Evolutionary conservation across 805 yeast genomes (phyloP).

Genomic region (Pichia deserticola): DNA sequence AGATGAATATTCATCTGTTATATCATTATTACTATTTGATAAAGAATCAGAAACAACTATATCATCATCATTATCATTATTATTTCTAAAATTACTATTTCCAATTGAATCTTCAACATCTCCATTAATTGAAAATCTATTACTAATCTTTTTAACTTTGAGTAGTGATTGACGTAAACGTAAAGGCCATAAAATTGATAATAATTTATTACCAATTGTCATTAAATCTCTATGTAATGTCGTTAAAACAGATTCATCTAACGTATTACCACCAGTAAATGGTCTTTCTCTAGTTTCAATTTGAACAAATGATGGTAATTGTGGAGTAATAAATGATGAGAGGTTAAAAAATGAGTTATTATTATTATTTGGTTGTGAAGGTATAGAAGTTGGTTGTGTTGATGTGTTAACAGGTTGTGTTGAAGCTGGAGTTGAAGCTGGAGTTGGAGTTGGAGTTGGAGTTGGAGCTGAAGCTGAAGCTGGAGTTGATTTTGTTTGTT

Average conservation of each 20-base stretch:
- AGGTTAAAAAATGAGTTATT: slow-evolving; percentile 18
- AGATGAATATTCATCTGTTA: slow-evolving; percentile 26
- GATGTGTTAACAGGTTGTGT: slow-evolving; percentile 4
- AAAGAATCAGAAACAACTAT: too few species aligned
- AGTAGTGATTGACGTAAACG: slow-evolving; percentile 25
- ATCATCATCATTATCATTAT: background rate
- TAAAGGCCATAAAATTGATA: slow-evolving; percentile 32
- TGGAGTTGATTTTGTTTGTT: background rate
- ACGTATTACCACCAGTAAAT: slow-evolving; percentile 49
- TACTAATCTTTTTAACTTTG: slow-evolving; percentile 22
- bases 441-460: slow-evolving; percentile 1
- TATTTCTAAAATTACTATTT: background rate
- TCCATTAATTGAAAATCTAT: slow-evolving; percentile 14
- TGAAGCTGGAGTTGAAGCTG: background rate
- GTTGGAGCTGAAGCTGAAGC: background rate
- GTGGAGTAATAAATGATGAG: slow-evolving; percentile 30
- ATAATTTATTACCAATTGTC: slow-evolving; percentile 28
- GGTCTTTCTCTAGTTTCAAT: slow-evolving; percentile 38
- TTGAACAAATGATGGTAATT: slow-evolving; percentile 15
- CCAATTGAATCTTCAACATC: slow-evolving; percentile 20
- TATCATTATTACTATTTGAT: too few species aligned
- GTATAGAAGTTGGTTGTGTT: slow-evolving; percentile 1
- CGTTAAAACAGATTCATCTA: slow-evolving; percentile 47
- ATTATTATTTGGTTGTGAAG: too few species aligned
- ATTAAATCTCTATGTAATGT: slow-evolving; percentile 35